Evolutionary conservation across 495 filamentous ascomycete species (phyloP).

Genomic region (Podospora australis): DNA sequence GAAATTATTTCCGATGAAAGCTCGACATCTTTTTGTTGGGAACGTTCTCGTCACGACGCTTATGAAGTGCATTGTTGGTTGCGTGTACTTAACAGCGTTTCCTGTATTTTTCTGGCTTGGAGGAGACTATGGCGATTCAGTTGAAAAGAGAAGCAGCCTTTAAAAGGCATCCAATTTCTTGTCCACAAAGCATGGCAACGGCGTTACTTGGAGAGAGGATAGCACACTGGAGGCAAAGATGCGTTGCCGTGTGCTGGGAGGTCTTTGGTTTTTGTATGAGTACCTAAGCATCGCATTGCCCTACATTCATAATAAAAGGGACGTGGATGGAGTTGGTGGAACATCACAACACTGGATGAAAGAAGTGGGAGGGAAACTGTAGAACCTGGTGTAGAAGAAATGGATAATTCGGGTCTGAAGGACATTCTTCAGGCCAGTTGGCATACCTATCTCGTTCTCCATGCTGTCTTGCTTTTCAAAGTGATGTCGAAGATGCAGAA

Average conservation of each 20-base stretch:
- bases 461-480: neutral
- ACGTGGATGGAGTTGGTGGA: neutral
- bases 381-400: conserved; percentile 5
- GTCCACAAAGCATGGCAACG: conserved; percentile 23
- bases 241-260: conserved; percentile 6
- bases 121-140: no score
- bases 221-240: conserved; percentile 1
- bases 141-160: conserved; percentile 1
- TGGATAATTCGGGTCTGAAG: no score
- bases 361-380: neutral
- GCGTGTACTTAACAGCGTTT: no score
- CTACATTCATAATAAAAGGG: conserved; percentile 14
- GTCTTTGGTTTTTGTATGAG: conserved; percentile 19
- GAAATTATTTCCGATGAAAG: no score
- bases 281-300: conserved; percentile 23
- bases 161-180: conserved; percentile 5
- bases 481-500: no score
- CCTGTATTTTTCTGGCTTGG: conserved; percentile 2
- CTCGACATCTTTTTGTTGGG: no score
- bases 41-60: no score
- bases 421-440: no score
- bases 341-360: neutral
- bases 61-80: no score
- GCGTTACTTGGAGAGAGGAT: conserved; percentile 27
- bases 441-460: no score